Conservation (phyloP, 2,329 filamentous ascomycete genomes). For the Sclerotinia subarctica region DNA sequence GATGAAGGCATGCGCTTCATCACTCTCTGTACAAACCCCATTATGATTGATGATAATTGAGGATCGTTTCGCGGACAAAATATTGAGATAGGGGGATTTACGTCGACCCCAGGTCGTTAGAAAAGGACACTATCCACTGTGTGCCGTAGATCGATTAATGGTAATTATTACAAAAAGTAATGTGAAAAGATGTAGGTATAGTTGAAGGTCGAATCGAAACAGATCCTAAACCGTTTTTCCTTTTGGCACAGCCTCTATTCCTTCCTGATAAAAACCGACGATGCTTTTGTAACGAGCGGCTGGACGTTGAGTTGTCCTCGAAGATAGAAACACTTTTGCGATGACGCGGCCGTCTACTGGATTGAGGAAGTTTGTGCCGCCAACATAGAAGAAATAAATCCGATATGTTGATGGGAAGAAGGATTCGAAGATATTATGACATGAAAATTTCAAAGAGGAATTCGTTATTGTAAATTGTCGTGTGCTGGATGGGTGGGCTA, state of each 20-base stretch:
- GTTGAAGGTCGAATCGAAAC: neutral
- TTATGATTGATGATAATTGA: slow-evolving; percentile 33
- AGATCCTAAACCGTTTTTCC: neutral
- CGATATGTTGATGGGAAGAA: slow-evolving; percentile 27
- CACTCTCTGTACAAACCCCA: slow-evolving; percentile 53
- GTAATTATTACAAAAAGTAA: slow-evolving; percentile 8
- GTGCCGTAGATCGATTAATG: slow-evolving; percentile 13
- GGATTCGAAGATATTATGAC: slow-evolving; percentile 31
- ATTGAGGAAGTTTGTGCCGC: slow-evolving; percentile 24
- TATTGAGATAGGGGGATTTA: slow-evolving; percentile 32
- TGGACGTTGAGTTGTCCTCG: slow-evolving; percentile 36
- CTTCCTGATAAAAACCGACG: slow-evolving; percentile 1
- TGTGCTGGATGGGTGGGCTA: neutral
- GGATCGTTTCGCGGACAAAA: slow-evolving; percentile 26
- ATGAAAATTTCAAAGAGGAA: slow-evolving; percentile 7
- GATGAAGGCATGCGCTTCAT: slow-evolving; percentile 50
- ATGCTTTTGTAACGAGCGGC: slow-evolving; percentile 35
- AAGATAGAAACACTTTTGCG: slow-evolving; percentile 30
- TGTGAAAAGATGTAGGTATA: neutral
- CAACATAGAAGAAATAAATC: slow-evolving; percentile 22
- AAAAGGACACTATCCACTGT: slow-evolving; percentile 13
- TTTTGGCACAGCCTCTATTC: slow-evolving; percentile 15
- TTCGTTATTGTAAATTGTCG: slow-evolving; percentile 1
- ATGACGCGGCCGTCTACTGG: slow-evolving; percentile 35
- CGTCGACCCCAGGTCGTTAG: slow-evolving; percentile 25